A percentile compares a stretch with the other conserved stretches of the same genome.
Conservation (phyloP, 1,284 basidiomycete species). For the Mycosarcoma maydis region DNA sequence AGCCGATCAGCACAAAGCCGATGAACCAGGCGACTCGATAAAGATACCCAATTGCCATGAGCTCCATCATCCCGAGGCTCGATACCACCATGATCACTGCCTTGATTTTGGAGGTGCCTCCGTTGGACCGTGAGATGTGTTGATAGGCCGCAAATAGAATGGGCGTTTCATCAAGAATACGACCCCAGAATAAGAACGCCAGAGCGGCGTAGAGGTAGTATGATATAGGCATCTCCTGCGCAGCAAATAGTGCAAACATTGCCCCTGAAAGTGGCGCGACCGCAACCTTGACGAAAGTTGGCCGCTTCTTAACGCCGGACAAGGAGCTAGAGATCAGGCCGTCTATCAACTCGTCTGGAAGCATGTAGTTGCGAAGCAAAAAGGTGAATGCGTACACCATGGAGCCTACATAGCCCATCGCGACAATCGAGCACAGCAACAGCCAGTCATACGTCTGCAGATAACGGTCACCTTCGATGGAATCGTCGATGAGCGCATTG, state of each 20-base stretch:
- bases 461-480: conserved; percentile 78
- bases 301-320: neutral
- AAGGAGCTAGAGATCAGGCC: neutral
- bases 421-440: conserved; percentile 77
- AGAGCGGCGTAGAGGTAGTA: conserved; percentile 82
- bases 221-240: conserved; percentile 76
- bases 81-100: conserved; percentile 5
- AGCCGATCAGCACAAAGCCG: conserved; percentile 75
- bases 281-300: conserved; percentile 16
- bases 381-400: conserved; percentile 68
- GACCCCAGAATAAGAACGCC: conserved; percentile 76
- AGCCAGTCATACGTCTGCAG: conserved; percentile 85
- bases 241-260: conserved; percentile 70
- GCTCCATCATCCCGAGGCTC: conserved; percentile 67
- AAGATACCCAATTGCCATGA: conserved; percentile 76
- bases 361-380: conserved; percentile 55
- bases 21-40: conserved; percentile 78
- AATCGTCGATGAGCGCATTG: conserved; percentile 72
- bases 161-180: conserved; percentile 40
- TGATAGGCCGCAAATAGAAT: conserved; percentile 28
- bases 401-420: conserved; percentile 81
- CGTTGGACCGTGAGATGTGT: neutral
- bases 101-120: neutral
- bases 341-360: conserved; percentile 14
- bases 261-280: conserved; percentile 29